Evolutionary conservation across 1,139 yeast species (phyloP), one percentile per base, ranked within the genome.

Genomic region (Meyerozyma athensensis): DNA sequence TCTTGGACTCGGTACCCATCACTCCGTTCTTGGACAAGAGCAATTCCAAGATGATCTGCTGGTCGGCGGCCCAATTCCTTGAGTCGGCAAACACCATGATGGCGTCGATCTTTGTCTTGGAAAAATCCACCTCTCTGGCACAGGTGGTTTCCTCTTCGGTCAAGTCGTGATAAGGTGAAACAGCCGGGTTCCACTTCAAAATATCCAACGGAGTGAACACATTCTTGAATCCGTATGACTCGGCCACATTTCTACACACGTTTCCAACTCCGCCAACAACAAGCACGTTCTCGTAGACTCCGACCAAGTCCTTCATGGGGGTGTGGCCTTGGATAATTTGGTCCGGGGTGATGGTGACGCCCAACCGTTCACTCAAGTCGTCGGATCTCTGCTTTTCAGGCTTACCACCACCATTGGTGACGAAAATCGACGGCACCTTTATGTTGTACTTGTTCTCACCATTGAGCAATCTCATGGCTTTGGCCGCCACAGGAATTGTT

Each of bases 271-370:
- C 95, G 45, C 95, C 95, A 37, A 86, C 86, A 42, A 86, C 94
- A 39, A 86, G 66, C 5, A 86, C 95, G 43, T 80, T 82, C 42
- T 81, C 65, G 61, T 80, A 79, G 13, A 72, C 68, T 19, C 72
- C 73, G 16, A 81, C 83, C 53, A 86, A 68, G 52, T 82, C 90
- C 52, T 77, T 80, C 94, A 85, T 85, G 30, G 95, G 95, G 2
- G 95, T 86, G 58, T 85, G 95, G 39, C 95, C 94, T 59, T 86
- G 95, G 50, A 86, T 84, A 45, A 86, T 82, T 59, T 86, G 95
- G 37, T 81, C 89, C 26, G 79, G 77, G 6, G 82, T 75, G 41
- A 85, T 77, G 33, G 73, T 73, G 28, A 74, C 63, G n/a, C 70
- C 71, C 47, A 85, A 70, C 43, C 87, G 64, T 36, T 72, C 65